Conservation (phyloP, 192 early-diverging fungal species). For the Geranomyces variabilis region DNA sequence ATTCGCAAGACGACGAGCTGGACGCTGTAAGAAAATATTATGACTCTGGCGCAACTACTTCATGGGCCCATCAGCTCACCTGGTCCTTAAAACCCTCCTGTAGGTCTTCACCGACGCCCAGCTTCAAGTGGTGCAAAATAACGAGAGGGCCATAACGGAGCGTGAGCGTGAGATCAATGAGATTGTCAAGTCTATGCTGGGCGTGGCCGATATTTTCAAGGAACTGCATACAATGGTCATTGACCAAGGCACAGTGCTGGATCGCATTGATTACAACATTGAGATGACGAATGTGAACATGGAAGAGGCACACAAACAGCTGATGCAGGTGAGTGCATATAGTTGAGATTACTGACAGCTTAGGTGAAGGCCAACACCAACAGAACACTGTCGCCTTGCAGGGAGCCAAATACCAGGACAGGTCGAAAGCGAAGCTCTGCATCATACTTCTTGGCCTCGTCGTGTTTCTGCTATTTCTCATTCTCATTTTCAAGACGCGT, state of each 20-base stretch:
- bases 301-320: slow-evolving; percentile 82
- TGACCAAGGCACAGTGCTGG: slow-evolving; percentile 95
- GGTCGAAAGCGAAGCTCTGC: slow-evolving; percentile 77
- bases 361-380: too few species aligned
- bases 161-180: slow-evolving; percentile 91
- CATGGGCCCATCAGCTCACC: too few species aligned
- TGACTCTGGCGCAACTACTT: too few species aligned
- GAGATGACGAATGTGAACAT: slow-evolving; percentile 80
- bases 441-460: slow-evolving; percentile 79
- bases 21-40: slow-evolving; percentile 38
- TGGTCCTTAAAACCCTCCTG: too few species aligned
- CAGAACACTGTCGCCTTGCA: slow-evolving; percentile 27
- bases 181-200: slow-evolving; percentile 88
- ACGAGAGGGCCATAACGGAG: slow-evolving; percentile 75
- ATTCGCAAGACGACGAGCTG: slow-evolving; percentile 44
- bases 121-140: slow-evolving; percentile 72
- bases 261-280: slow-evolving; percentile 97
- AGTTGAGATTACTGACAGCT: background rate
- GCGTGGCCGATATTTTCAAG: slow-evolving; percentile 87
- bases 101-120: slow-evolving; percentile 91
- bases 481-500: slow-evolving; percentile 56
- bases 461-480: slow-evolving; percentile 77
- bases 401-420: slow-evolving; percentile 83
- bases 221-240: slow-evolving; percentile 96
- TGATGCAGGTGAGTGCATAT: slow-evolving; percentile 62